A percentile compares a stretch with the other conserved stretches of the same genome.
Evolutionary conservation across 331 rosid species (phyloP).

Genomic region (Quercus tomentella): DNA sequence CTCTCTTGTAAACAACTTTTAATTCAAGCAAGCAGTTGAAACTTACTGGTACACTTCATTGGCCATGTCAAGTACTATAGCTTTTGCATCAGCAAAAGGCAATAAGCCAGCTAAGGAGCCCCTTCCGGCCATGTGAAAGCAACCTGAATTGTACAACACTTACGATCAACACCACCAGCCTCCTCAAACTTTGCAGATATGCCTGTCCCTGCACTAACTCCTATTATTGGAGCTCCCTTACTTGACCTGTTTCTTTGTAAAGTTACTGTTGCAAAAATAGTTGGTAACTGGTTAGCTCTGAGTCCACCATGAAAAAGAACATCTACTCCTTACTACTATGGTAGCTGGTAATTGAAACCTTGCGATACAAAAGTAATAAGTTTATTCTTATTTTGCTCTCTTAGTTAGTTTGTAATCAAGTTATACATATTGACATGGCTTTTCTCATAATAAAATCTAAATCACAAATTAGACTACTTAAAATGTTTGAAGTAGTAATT

Average conservation of each 20-base stretch:
- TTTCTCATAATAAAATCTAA: background rate
- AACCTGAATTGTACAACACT: conserved; percentile 85
- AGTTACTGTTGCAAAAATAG: conserved; percentile 52
- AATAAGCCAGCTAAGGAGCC: conserved; percentile 88
- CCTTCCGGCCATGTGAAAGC: conserved; percentile 95
- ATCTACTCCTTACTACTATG: background rate
- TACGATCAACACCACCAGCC: conserved; percentile 88
- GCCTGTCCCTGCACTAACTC: conserved; percentile 94
- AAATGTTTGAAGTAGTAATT: too few species aligned
- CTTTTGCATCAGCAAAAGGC: conserved; percentile 94
- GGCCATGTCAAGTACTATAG: conserved; percentile 88
- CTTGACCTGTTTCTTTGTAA: conserved; percentile 47
- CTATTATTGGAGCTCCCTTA: conserved; percentile 69
- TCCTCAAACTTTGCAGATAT: conserved; percentile 97
- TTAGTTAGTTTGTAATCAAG: background rate
- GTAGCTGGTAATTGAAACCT: background rate
- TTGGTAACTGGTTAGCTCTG: background rate
- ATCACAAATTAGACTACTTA: too few species aligned
- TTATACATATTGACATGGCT: background rate
- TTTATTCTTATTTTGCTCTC: background rate
- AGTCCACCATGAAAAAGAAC: conserved; percentile 12
- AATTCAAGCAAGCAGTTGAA: conserved; percentile 18
- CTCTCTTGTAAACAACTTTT: background rate
- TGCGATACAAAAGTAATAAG: background rate
- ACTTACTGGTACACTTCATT: conserved; percentile 87